Evolutionary conservation across 2,329 filamentous ascomycete genomes (phyloP).

Genomic region (Diplodia corticola): DNA sequence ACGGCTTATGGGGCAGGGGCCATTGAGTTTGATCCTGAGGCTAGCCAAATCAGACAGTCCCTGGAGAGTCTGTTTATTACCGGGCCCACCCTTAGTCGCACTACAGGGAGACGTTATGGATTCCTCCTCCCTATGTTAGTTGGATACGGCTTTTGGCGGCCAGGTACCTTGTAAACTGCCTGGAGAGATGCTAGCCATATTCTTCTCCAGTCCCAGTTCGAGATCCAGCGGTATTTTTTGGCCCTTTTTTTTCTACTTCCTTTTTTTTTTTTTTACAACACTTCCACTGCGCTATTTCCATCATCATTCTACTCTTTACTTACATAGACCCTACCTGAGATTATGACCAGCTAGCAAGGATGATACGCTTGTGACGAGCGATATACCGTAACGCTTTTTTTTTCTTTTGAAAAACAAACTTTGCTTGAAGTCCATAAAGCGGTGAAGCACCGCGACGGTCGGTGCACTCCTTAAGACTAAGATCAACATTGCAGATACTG

Average conservation of each 20-base stretch:
- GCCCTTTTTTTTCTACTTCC: not conserved
- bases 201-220: not conserved
- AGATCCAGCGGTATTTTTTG: not conserved
- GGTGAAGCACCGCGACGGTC: not conserved
- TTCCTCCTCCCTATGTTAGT: not conserved
- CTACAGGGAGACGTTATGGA: not conserved
- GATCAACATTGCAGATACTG: not conserved
- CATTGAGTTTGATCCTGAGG: not conserved
- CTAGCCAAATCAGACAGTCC: not conserved
- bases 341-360: not conserved
- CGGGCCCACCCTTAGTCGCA: not conserved
- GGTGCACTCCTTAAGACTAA: not conserved
- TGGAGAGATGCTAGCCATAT: not conserved
- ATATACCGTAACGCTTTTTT: not conserved
- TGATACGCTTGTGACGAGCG: not conserved
- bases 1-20: not conserved
- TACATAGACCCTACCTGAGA: too few species aligned
- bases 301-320: too few species aligned
- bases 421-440: not conserved
- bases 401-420: not conserved
- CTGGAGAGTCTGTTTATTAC: not conserved
- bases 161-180: not conserved
- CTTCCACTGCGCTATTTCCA: too few species aligned
- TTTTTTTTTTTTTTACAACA: not conserved
- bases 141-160: not conserved